Conservation (phyloP, 2,329 filamentous ascomycete species). For the Fusarium tjaetaba region DNA sequence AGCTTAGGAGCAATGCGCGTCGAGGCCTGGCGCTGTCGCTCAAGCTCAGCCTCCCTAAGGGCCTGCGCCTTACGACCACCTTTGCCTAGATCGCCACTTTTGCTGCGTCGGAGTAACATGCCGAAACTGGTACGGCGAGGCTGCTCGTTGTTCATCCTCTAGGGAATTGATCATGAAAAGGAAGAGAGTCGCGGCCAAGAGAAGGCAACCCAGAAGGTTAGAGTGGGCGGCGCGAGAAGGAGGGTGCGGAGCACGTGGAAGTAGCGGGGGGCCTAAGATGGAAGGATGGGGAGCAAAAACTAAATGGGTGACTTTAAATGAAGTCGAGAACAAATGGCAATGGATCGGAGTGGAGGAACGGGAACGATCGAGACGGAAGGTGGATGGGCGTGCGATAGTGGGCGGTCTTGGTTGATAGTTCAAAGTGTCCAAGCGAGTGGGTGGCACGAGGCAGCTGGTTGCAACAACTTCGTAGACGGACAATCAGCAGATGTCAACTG, state of each 20-base stretch:
- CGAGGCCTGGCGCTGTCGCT: constrained; percentile 61
- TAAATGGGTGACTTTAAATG: constrained; percentile 14
- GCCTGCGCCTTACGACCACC: constrained; percentile 69
- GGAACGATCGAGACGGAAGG: constrained; percentile 24
- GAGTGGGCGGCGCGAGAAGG: constrained; percentile 28
- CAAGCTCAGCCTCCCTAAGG: constrained; percentile 59
- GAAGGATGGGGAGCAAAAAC: constrained; percentile 24
- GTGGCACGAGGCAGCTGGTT: constrained; percentile 1
- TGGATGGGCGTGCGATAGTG: constrained; percentile 21
- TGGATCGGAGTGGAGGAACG: constrained; percentile 19
- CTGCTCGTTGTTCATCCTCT: constrained; percentile 46
- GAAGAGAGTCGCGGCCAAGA: constrained; percentile 36
- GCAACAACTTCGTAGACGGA: neutral
- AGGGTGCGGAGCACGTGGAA: constrained; percentile 40
- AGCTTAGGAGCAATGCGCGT: constrained; percentile 61
- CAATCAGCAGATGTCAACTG: neutral
- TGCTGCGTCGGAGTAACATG: constrained; percentile 73
- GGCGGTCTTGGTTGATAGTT: constrained; percentile 15
- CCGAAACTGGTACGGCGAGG: constrained; percentile 58
- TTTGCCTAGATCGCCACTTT: constrained; percentile 72
- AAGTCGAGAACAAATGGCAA: constrained; percentile 33
- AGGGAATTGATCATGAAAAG: constrained; percentile 39
- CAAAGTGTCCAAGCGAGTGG: constrained; percentile 18
- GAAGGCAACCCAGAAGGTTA: constrained; percentile 21
- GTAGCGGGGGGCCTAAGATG: constrained; percentile 26